Evolutionary conservation across 495 filamentous ascomycete species (phyloP).

Genomic region (Aspergillus homomorphus): DNA sequence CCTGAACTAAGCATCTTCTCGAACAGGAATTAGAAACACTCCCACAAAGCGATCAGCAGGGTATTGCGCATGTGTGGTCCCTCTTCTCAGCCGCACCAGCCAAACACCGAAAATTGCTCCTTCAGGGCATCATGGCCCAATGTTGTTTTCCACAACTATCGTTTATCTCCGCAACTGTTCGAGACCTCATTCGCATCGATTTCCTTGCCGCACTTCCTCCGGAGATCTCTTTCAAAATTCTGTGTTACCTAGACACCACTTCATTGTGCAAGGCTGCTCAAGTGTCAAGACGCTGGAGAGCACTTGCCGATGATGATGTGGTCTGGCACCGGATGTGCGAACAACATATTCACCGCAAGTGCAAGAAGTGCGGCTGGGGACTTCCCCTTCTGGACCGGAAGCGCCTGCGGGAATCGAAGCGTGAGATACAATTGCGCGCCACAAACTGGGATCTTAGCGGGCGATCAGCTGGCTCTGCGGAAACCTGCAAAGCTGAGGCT

Average conservation of each 20-base stretch:
- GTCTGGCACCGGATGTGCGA: constrained; percentile 99
- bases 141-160: constrained; percentile 98
- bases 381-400: constrained; percentile 86
- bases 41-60: constrained; percentile 80
- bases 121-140: constrained; percentile 90
- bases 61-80: constrained; percentile 93
- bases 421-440: constrained; percentile 74
- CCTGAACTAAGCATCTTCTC: constrained; percentile 15
- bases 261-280: constrained; percentile 98
- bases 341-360: constrained; percentile 96
- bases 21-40: constrained; percentile 75
- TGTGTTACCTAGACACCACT: constrained; percentile 88
- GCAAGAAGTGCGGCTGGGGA: constrained; percentile 95
- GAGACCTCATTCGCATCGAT: constrained; percentile 93
- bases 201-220: constrained; percentile 84
- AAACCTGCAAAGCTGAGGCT: constrained; percentile 17
- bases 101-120: constrained; percentile 91
- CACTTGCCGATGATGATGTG: constrained; percentile 89
- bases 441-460: constrained; percentile 44
- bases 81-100: constrained; percentile 92
- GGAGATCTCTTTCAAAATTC: constrained; percentile 88
- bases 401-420: constrained; percentile 79
- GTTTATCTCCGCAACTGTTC: constrained; percentile 78
- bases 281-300: constrained; percentile 84
- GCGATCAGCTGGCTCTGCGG: constrained; percentile 18